These are phyloP conservation scores for Xylariaceae sp. DNA, from an alignment of 2,329 filamentous ascomycete genomes.

Conservation along the genomic window DNA sequence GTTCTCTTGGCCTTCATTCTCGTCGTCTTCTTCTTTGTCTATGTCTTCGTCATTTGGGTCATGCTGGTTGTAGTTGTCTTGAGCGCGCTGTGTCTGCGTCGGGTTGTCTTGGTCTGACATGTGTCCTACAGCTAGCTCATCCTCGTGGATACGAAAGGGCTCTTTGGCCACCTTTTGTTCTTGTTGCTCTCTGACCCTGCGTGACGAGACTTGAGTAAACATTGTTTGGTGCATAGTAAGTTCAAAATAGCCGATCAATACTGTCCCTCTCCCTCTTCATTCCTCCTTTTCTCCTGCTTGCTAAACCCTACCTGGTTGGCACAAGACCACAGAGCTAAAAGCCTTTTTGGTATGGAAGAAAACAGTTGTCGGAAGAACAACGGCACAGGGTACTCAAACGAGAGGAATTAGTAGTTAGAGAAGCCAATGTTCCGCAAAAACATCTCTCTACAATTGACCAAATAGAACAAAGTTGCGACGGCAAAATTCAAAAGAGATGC, in stretches of 20 bases:
- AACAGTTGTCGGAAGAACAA: too few relatives aligned
- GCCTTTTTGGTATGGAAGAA: too few relatives aligned
- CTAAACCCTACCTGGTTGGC: not conserved
- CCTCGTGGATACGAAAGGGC: conserved; percentile 46
- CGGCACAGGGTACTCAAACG: too few relatives aligned
- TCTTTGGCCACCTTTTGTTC: conserved; percentile 35
- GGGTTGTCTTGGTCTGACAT: conserved; percentile 30
- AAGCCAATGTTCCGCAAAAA: too few relatives aligned
- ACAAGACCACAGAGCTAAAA: too few relatives aligned
- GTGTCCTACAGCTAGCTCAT: conserved; percentile 25
- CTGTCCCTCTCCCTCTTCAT: conserved; percentile 2
- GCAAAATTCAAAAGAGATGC: too few relatives aligned
- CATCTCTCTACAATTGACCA: too few relatives aligned
- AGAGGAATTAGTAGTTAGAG: too few relatives aligned
- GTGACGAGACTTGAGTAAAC: conserved; percentile 18
- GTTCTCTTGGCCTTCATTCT: conserved; percentile 48
- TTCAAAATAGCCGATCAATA: not conserved
- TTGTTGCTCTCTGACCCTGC: conserved; percentile 37
- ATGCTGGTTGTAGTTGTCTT: conserved; percentile 41
- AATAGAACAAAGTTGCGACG: too few relatives aligned
- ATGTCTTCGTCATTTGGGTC: conserved; percentile 38
- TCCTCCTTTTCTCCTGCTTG: conserved; percentile 6
- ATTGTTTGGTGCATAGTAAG: conserved; percentile 2
- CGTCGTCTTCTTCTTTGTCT: conserved; percentile 43
- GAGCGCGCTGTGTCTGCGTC: conserved; percentile 39